Evolutionary conservation across 371 early-diverging fungal genomes (phyloP).

Genomic region (Rhizopus stolonifer): DNA sequence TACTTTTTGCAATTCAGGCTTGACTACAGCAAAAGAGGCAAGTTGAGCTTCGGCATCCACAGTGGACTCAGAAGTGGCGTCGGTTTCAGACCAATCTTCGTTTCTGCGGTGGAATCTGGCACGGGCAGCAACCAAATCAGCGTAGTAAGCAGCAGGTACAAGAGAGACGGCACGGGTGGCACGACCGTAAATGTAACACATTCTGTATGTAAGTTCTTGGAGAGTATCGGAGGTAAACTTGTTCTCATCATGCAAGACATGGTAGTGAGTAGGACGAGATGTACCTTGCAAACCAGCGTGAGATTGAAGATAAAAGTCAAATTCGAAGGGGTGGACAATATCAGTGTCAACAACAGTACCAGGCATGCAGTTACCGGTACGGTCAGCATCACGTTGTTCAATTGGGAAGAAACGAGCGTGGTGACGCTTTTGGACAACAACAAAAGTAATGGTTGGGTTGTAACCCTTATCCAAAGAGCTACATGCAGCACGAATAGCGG

Average conservation of each 20-base stretch:
- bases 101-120: constrained; percentile 77
- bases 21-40: constrained; percentile 44
- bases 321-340: constrained; percentile 80
- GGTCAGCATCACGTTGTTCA: constrained; percentile 49
- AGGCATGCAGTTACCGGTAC: constrained; percentile 57
- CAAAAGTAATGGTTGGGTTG: constrained; percentile 84
- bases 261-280: constrained; percentile 89
- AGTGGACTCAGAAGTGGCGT: constrained; percentile 38
- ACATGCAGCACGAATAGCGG: constrained; percentile 81
- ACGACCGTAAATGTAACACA: constrained; percentile 90
- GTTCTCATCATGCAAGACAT: constrained; percentile 86
- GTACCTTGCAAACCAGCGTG: constrained; percentile 94
- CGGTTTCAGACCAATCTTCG: constrained; percentile 52
- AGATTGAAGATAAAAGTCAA: constrained; percentile 90
- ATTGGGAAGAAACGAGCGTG: constrained; percentile 92
- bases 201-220: constrained; percentile 80
- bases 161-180: constrained; percentile 82
- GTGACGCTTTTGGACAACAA: constrained; percentile 96
- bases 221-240: constrained; percentile 73
- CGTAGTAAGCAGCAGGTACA: constrained; percentile 88
- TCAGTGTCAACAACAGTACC: constrained; percentile 92
- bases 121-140: constrained; percentile 82
- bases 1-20: constrained; percentile 23
- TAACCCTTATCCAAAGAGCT: constrained; percentile 65
- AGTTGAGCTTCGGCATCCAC: constrained; percentile 42